Evolutionary conservation across 1,284 basidiomycete genomes (phyloP).

Genomic region (Boletellus deceptivus): DNA sequence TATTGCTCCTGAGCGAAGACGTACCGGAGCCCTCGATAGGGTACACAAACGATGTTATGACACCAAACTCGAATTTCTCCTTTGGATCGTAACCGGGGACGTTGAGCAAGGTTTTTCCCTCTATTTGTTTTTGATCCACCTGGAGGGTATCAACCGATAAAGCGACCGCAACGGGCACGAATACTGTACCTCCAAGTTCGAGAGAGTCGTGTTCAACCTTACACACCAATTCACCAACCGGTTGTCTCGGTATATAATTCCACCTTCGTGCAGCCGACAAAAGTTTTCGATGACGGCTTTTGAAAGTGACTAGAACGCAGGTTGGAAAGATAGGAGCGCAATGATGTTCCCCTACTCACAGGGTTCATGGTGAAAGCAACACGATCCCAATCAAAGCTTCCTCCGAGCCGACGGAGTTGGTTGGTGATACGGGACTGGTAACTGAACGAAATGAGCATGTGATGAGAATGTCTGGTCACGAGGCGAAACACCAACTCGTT

Average conservation of each 20-base stretch:
- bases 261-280: constrained; percentile 89
- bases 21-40: constrained; percentile 80
- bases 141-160: constrained; percentile 28
- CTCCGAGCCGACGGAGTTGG: constrained; percentile 88
- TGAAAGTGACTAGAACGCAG: constrained; percentile 57
- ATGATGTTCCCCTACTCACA: constrained; percentile 40
- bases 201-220: constrained; percentile 92
- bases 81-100: constrained; percentile 95
- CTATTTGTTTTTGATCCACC: constrained; percentile 95
- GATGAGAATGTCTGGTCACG: not conserved
- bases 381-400: constrained; percentile 92
- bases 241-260: constrained; percentile 94
- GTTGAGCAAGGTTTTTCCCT: constrained; percentile 82
- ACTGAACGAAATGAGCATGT: constrained; percentile 39
- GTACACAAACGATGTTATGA: constrained; percentile 95
- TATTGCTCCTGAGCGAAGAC: constrained; percentile 9
- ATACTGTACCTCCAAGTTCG: constrained; percentile 83
- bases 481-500: constrained; percentile 66
- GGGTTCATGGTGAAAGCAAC: constrained; percentile 97
- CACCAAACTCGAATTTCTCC: constrained; percentile 97
- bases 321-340: not conserved
- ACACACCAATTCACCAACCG: constrained; percentile 99
- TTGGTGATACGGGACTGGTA: constrained; percentile 91
- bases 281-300: constrained; percentile 93
- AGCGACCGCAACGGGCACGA: not conserved